These are phyloP conservation scores for Alternaria brassicae DNA, from an alignment of 2,329 filamentous ascomycete species.

Conservation along the genomic window DNA sequence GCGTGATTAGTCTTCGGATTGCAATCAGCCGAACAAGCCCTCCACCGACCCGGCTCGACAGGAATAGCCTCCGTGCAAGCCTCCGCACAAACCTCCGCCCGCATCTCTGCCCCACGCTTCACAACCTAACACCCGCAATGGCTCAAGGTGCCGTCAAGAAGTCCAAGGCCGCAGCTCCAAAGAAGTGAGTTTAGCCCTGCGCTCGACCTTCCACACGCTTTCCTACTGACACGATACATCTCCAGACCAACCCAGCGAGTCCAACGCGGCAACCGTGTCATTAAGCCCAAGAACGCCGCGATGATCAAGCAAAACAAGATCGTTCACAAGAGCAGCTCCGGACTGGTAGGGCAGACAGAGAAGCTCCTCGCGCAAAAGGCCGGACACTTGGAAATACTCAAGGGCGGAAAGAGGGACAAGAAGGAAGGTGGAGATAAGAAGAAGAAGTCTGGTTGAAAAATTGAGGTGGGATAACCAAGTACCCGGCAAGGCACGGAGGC, in stretches of 20 bases:
- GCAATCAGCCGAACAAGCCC: neutral
- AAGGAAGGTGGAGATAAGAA: conserved; percentile 38
- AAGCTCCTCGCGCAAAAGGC: conserved; percentile 69
- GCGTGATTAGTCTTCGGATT: conserved; percentile 1
- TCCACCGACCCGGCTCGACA: neutral
- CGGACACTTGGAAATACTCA: conserved; percentile 73
- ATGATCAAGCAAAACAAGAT: conserved; percentile 68
- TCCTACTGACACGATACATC: conserved; percentile 7
- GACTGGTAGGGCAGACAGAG: conserved; percentile 71
- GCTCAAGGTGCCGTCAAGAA: conserved; percentile 60
- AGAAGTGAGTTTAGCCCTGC: conserved; percentile 45
- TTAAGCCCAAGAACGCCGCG: conserved; percentile 70
- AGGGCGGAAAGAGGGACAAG: conserved; percentile 67
- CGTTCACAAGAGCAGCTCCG: conserved; percentile 70
- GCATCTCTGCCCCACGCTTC: conserved; percentile 11
- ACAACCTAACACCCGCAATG: conserved; percentile 42
- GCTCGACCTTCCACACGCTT: conserved; percentile 1
- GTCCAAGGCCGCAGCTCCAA: conserved; percentile 45
- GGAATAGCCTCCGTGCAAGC: neutral
- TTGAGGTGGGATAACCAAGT: neutral
- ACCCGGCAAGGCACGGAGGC: neutral
- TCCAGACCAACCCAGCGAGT: conserved; percentile 36
- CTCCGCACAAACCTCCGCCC: conserved; percentile 3
- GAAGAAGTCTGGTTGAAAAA: conserved; percentile 22
- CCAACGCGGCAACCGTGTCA: conserved; percentile 65